These are phyloP conservation scores for Bolboschoenoplectus hybrid DNA, from an alignment of 202 grass and related monocot genomes.

Conservation along the genomic window DNA sequence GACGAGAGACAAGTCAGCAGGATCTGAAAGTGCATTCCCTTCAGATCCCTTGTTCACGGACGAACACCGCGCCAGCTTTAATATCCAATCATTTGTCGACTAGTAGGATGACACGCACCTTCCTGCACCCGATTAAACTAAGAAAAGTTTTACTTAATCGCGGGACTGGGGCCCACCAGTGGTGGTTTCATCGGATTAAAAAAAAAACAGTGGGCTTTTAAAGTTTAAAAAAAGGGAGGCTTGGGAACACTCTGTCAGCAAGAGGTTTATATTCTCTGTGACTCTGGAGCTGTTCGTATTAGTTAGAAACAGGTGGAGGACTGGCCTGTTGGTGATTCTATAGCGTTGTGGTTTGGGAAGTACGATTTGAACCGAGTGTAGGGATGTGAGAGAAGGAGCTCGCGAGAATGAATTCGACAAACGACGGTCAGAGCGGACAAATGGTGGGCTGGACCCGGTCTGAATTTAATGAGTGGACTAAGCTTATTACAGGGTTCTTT, in stretches of 20 bases:
- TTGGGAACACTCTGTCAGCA: neutral
- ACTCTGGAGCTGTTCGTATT: neutral
- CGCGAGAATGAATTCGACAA: neutral
- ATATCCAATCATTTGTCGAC: constrained; percentile 8
- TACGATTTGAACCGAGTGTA: neutral
- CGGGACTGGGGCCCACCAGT: neutral
- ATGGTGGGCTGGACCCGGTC: neutral
- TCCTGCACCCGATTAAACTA: neutral
- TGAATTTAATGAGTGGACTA: neutral
- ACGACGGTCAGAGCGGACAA: neutral
- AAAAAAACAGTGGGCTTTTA: constrained; percentile 28
- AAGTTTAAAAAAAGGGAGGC: neutral
- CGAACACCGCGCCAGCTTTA: neutral
- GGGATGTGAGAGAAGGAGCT: neutral
- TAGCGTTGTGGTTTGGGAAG: neutral
- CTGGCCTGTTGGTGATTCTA: neutral
- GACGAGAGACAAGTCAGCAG: neutral
- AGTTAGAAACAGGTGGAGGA: neutral
- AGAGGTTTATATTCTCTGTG: neutral
- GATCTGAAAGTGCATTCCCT: neutral
- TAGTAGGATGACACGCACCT: neutral
- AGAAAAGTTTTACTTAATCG: neutral
- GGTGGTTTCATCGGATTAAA: neutral
- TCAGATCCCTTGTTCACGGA: neutral
- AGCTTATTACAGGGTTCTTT: neutral